phyloP scores from a whole-genome alignment of 768 basidiomycete species.

The Hygrophorus russula region DNA sequence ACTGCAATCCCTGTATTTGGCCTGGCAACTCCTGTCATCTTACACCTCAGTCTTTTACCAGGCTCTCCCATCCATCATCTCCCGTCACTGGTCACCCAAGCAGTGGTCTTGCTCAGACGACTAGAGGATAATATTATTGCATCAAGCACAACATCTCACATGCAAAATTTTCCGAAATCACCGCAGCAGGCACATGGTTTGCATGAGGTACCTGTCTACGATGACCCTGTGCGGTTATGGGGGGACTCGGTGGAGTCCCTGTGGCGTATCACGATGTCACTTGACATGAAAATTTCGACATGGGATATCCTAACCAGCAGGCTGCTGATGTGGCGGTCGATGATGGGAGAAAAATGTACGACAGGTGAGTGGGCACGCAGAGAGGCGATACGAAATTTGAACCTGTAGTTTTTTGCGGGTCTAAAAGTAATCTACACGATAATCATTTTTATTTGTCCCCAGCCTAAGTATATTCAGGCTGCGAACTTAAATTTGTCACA shows the following conservation, averaged over 20 bases:
- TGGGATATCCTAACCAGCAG: conserved; percentile 48
- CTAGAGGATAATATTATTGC: conserved; percentile 15
- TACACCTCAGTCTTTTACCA: conserved; percentile 26
- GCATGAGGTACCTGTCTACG: conserved; percentile 19
- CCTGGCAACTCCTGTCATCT: conserved; percentile 16
- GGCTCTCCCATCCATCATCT: conserved; percentile 17
- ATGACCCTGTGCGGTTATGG: conserved; percentile 30
- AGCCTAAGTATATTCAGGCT: too few relatives aligned
- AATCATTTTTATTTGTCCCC: neutral
- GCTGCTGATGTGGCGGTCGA: conserved; percentile 44
- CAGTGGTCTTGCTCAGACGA: conserved; percentile 16
- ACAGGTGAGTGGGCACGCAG: conserved; percentile 51
- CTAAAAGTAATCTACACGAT: neutral
- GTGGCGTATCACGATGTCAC: conserved; percentile 41
- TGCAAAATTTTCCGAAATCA: neutral
- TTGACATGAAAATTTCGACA: conserved; percentile 15
- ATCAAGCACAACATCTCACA: conserved; percentile 8
- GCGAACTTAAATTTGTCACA: too few relatives aligned
- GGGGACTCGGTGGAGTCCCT: conserved; percentile 41
- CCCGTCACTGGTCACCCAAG: conserved; percentile 18
- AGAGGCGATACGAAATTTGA: conserved; percentile 17
- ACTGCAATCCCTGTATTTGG: conserved; percentile 6
- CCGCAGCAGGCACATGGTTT: conserved; percentile 17
- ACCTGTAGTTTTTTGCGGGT: neutral
- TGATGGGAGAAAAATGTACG: conserved; percentile 25